Evolutionary conservation across 208 protist species (phyloP).

Genomic region (Acanthamoeba castellanii): DNA sequence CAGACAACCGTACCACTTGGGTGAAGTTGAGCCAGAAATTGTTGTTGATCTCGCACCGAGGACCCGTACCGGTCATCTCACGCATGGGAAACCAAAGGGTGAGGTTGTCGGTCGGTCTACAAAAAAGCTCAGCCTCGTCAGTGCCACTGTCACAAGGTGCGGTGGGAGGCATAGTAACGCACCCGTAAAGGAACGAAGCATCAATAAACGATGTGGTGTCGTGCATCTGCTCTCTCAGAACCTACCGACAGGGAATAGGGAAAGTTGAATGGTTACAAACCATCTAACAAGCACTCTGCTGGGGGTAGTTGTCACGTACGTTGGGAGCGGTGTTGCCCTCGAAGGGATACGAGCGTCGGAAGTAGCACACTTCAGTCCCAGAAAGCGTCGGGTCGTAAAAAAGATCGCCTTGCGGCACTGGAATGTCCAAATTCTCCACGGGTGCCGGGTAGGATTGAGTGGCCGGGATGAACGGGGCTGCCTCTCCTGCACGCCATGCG

Average conservation of each 20-base stretch:
- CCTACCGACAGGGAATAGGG: background rate
- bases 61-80: background rate
- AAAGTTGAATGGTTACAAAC: background rate
- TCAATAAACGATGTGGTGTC: conserved; percentile 21
- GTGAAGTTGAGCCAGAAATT: background rate
- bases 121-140: background rate
- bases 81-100: conserved; percentile 3
- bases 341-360: background rate
- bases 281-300: background rate
- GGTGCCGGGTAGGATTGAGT: background rate
- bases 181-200: conserved; percentile 37
- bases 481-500: background rate
- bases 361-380: background rate
- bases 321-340: conserved; percentile 15
- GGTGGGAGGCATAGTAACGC: background rate
- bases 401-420: background rate
- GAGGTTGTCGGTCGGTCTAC: background rate
- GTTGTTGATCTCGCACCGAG: conserved; percentile 13
- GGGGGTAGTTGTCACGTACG: background rate
- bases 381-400: background rate
- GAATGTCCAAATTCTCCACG: background rate
- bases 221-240: background rate
- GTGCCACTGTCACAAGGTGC: background rate
- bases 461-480: background rate
- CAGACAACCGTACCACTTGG: background rate